A percentile compares a stretch with the other conserved stretches of the same genome.
Conservation (phyloP, 306 rosid genomes). For the Adenanthera pavonina region DNA sequence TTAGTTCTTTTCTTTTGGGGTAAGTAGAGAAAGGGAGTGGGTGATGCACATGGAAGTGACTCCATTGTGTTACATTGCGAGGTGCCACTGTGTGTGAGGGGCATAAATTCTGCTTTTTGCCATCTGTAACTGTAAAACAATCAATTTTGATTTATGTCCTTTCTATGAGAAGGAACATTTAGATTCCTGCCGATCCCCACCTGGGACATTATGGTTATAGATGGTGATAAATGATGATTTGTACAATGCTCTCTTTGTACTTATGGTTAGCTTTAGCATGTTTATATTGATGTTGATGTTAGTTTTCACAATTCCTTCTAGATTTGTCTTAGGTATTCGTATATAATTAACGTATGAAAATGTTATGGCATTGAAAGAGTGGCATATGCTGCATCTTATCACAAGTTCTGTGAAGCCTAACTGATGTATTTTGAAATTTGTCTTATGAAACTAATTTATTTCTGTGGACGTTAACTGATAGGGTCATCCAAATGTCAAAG, state of each 20-base stretch:
- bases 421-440: background rate
- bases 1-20: slow-evolving; percentile 24
- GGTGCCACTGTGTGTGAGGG: slow-evolving; percentile 8
- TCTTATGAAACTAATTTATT: background rate
- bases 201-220: background rate
- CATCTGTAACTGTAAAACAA: background rate
- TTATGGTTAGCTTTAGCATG: background rate
- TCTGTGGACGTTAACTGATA: slow-evolving; percentile 40
- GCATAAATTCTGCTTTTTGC: slow-evolving; percentile 12
- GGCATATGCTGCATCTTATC: slow-evolving; percentile 9
- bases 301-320: background rate
- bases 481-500: slow-evolving; percentile 97
- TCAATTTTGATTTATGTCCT: background rate
- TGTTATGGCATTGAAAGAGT: slow-evolving; percentile 1
- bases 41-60: slow-evolving; percentile 5
- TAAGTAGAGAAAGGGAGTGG: background rate
- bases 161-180: background rate
- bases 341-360: background rate
- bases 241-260: background rate
- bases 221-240: background rate
- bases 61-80: slow-evolving; percentile 9
- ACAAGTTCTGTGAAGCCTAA: slow-evolving; percentile 5
- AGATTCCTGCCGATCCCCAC: background rate
- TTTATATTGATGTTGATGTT: background rate
- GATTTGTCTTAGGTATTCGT: slow-evolving; percentile 2